phyloP scores from a whole-genome alignment of 139 green algal species.

The Chlorella sp. region DNA sequence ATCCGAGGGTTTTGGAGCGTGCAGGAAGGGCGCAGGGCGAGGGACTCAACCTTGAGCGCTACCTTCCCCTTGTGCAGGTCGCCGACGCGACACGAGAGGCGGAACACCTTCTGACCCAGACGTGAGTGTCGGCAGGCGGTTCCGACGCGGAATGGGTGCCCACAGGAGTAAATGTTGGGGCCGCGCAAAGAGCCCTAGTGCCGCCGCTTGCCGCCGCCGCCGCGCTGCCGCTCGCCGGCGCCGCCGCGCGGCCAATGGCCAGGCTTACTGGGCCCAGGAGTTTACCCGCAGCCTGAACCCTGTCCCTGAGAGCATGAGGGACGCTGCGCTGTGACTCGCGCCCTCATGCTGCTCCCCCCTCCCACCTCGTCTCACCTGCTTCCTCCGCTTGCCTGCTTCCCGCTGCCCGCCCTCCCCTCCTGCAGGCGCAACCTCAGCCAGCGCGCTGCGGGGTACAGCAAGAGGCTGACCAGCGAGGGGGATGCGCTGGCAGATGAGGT shows the following conservation, averaged over 20 bases:
- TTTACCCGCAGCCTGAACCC: no score
- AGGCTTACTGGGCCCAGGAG: no score
- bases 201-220: not conserved
- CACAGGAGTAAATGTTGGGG: not conserved
- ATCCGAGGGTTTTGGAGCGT: no score
- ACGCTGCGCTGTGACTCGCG: no score
- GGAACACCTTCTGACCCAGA: conserved; percentile 18
- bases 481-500: conserved; percentile 82
- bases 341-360: no score
- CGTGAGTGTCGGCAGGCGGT: not conserved
- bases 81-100: not conserved
- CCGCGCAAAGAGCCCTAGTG: no score
- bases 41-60: not conserved
- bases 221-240: not conserved
- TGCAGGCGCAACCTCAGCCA: conserved; percentile 71
- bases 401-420: not conserved
- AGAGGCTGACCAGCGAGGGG: conserved; percentile 67
- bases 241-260: not conserved
- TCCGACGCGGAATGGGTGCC: not conserved
- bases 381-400: not conserved
- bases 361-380: no score
- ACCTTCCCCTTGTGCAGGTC: not conserved
- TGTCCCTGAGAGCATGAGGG: no score
- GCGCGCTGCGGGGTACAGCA: conserved; percentile 64
- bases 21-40: no score